A percentile compares a stretch with the other conserved stretches of the same genome.
phyloP scores from a whole-genome alignment of 2,329 filamentous ascomycete species.

The Colletotrichum sp. region DNA sequence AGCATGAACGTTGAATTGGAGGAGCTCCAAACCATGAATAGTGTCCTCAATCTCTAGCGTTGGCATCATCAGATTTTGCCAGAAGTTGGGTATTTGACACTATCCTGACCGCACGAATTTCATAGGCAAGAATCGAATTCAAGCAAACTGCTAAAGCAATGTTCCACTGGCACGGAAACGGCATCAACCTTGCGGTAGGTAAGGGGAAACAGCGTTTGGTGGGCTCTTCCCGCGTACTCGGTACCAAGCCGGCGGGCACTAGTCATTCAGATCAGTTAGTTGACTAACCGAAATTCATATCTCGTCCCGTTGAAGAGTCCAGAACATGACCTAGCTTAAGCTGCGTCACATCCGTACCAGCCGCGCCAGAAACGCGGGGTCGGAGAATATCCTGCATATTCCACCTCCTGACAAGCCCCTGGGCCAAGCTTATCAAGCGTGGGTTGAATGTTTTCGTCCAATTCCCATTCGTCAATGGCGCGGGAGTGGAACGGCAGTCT shows the following conservation, averaged over 20 bases:
- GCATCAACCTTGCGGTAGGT: background rate
- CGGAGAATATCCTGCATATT: background rate
- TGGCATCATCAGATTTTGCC: fast-evolving
- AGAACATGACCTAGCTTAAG: background rate
- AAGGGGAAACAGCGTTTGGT: background rate
- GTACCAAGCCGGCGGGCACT: background rate
- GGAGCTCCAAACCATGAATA: too few relatives aligned
- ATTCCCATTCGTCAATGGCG: background rate
- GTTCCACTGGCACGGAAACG: background rate
- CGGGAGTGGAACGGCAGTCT: background rate
- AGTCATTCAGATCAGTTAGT: background rate
- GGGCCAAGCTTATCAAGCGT: background rate
- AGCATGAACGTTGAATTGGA: background rate
- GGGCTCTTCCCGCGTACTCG: background rate
- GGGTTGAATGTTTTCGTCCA: background rate
- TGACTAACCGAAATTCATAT: background rate
- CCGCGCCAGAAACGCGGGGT: background rate
- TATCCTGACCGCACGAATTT: fast-evolving
- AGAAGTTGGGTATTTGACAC: background rate
- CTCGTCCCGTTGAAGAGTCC: background rate
- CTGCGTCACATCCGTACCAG: background rate
- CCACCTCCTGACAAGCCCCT: background rate
- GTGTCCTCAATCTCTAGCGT: background rate
- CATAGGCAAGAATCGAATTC: background rate
- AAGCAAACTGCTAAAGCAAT: background rate